Conservation (phyloP, 2,329 filamentous ascomycete species). For the Pseudopyrenochaeta lycopersici region DNA sequence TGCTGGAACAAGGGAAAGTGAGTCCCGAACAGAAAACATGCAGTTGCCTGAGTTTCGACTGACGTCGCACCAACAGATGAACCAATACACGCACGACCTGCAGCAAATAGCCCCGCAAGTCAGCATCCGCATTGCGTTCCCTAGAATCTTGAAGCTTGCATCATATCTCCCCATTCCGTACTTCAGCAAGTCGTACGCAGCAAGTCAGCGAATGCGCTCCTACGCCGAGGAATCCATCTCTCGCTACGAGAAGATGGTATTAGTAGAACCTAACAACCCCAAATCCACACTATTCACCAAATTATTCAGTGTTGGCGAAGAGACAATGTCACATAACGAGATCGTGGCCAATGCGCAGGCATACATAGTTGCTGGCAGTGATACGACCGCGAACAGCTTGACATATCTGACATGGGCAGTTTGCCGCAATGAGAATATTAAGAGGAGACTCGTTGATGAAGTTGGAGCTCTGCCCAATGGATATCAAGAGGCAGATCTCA, state of each 20-base stretch:
- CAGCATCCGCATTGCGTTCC: not conserved
- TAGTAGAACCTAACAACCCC: not conserved
- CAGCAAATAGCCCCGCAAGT: not conserved
- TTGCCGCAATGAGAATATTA: slow-evolving; percentile 5
- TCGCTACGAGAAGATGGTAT: not conserved
- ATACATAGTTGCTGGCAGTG: slow-evolving; percentile 62
- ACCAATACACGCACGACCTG: not conserved
- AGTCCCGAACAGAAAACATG: not conserved
- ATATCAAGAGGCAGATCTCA: slow-evolving; percentile 7
- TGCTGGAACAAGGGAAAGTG: slow-evolving; percentile 62
- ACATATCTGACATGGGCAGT: slow-evolving; percentile 58
- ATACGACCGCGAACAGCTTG: slow-evolving; percentile 61
- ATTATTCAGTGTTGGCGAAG: slow-evolving; percentile 13
- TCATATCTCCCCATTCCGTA: not conserved
- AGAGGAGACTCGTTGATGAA: slow-evolving; percentile 16
- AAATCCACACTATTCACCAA: slow-evolving; percentile 1
- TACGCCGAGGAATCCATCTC: not conserved
- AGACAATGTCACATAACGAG: slow-evolving; percentile 9
- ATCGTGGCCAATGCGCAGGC: slow-evolving; percentile 48
- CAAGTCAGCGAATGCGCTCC: not conserved
- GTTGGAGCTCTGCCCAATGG: slow-evolving; percentile 3
- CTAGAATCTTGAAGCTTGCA: not conserved
- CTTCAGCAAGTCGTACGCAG: not conserved
- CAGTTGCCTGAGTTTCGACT: not conserved
- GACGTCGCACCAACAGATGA: not conserved